Base-by-base conservation (phyloP, 2,329 filamentous ascomycete species). In the Neopestalotiopsis sp. region DNA sequence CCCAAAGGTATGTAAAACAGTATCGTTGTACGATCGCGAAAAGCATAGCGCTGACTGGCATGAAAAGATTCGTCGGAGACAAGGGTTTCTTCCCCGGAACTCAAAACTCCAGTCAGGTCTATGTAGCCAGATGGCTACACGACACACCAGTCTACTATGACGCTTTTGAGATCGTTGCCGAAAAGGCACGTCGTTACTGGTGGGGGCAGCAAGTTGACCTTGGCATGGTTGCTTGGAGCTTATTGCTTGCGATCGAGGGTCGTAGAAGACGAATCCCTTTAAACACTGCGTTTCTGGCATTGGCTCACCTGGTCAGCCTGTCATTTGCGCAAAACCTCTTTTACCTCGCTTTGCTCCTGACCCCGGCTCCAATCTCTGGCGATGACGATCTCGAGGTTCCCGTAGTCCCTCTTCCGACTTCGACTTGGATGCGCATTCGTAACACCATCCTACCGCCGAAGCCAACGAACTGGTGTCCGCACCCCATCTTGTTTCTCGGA, bases 281-380 rank as follows among this genome's bases (percentile, higher is more conserved):
- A 65, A 79, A 88, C 1, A 85, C 86, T 76, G 84, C 86, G 1
- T 91, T 90, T 72, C 82, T 90, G 69, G 76, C 85, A 14, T 78
- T 92, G n/a, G 85, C 86, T 17, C 88, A 91, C 66, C 80, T 89
- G 5, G 84, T 90, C 66, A 88, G 85, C 67, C 79, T 92, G 12
- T 89, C 88, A 0, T 90, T 88, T 72, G 87, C 89, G 2, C 86
- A 89, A 77, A 91, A 89, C 72, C 78, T 92, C 38, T 92, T 92
- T 79, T 90, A 88, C 74, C 74, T 90, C 10, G 84, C 87, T 7
- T 79, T 91, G 34, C 79, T 90, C 10, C 82, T 90, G 32, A 89
- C 86, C 0, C 88, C 88, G 1, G 76, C 85, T 5, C 85, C 87
- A 1, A 70, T 87, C 12, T 76, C 75, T 4, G 69, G 70, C 24